Evolutionary conservation across 2,329 filamentous ascomycete species (phyloP).

Genomic region (Talaromyces pinophilus): DNA sequence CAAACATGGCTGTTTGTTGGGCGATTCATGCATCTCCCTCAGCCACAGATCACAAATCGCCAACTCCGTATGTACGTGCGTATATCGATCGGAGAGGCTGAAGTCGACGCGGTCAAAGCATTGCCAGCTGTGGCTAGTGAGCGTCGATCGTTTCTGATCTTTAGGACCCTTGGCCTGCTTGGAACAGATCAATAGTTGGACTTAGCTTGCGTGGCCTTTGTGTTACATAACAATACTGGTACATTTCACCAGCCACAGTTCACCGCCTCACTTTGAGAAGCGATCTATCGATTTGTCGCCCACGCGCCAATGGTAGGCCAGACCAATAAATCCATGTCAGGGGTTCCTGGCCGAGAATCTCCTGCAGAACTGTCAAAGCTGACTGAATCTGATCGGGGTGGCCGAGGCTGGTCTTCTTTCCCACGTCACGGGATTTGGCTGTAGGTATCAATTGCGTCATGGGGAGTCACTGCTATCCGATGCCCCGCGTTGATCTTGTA

Average conservation of each 20-base stretch:
- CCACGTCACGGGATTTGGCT: neutral
- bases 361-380: neutral
- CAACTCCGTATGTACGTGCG: neutral
- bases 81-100: slow-evolving; percentile 18
- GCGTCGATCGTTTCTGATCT: slow-evolving; percentile 17
- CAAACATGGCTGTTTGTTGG: neutral
- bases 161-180: neutral
- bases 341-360: neutral
- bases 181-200: slow-evolving; percentile 8
- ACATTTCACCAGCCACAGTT: slow-evolving; percentile 18
- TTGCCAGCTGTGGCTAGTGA: slow-evolving; percentile 19
- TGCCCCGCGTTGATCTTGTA: neutral
- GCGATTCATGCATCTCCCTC: neutral
- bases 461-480: neutral
- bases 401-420: neutral
- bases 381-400: neutral
- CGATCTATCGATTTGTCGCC: slow-evolving; percentile 4
- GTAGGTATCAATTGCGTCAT: neutral
- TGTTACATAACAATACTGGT: neutral
- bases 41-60: slow-evolving; percentile 21
- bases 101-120: slow-evolving; percentile 3
- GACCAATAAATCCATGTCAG: neutral
- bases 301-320: neutral
- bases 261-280: slow-evolving; percentile 18
- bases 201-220: slow-evolving; percentile 1